Conservation (phyloP, 2,329 filamentous ascomycete species). For the Pseudogymnoascus sp. region DNA sequence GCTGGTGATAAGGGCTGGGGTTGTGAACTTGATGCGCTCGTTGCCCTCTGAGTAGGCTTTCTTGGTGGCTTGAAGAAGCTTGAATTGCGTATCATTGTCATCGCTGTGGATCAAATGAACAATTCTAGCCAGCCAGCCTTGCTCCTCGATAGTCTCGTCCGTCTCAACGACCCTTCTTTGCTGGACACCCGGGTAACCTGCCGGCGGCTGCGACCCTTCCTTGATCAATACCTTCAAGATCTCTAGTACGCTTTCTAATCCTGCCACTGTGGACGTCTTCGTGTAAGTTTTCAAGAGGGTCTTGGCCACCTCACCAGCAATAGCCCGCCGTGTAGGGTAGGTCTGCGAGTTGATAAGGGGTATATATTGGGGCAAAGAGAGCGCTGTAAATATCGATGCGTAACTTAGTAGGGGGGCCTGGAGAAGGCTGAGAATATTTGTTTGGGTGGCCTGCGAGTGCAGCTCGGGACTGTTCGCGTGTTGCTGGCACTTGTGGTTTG, state of each 20-base stretch:
- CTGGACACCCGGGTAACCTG: constrained; percentile 73
- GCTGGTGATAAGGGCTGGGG: constrained; percentile 81
- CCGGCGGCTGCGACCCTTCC: constrained; percentile 78
- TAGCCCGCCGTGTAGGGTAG: constrained; percentile 82
- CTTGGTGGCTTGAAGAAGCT: constrained; percentile 78
- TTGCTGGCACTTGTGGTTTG: constrained; percentile 76
- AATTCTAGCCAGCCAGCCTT: constrained; percentile 91
- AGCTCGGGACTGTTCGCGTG: constrained; percentile 93
- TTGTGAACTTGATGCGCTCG: constrained; percentile 92
- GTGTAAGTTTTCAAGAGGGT: constrained; percentile 79
- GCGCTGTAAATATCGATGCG: constrained; percentile 88
- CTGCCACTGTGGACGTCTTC: constrained; percentile 65
- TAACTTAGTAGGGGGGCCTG: constrained; percentile 86
- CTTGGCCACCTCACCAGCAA: constrained; percentile 81
- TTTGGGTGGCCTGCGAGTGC: constrained; percentile 79
- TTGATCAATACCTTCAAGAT: constrained; percentile 87
- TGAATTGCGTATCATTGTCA: constrained; percentile 90
- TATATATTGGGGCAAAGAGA: constrained; percentile 86
- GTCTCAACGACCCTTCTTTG: constrained; percentile 77
- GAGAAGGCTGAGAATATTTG: constrained; percentile 82
- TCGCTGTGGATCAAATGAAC: constrained; percentile 78
- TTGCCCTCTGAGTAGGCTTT: constrained; percentile 88
- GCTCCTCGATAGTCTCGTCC: constrained; percentile 95
- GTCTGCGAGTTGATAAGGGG: constrained; percentile 85
- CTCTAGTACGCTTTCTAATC: constrained; percentile 83